Evolutionary conservation across 2,329 filamentous ascomycete genomes (phyloP), one percentile per base, ranked within the genome.

Genomic region (Pyricularia pennisetigena): DNA sequence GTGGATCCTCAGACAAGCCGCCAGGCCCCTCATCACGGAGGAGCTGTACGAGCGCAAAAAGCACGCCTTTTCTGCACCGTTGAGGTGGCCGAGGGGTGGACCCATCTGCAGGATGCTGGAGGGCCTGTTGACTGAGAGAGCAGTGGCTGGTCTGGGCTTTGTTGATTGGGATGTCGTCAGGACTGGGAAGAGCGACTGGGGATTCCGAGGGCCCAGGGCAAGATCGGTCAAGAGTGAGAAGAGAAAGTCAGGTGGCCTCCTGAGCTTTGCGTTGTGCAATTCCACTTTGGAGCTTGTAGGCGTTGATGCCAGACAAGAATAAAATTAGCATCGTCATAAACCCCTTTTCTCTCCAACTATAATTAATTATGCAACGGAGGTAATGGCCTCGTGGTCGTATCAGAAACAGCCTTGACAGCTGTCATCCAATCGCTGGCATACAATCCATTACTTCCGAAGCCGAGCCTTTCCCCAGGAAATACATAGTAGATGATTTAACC

Each of bases 1-100:
- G 69, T 83, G 80, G 77, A 79, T 85, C 30, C 77, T 86, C 0
- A 79, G 81, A 3, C 80, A 86, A 71, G 83, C 82, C 83, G 3
- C 86, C 80, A 86, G 71, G 83, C 82, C 83, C 3, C 85, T 81
- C 70, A 79, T 86, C 68, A 83, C 82, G 0, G 74, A 81, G 20
- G 83, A 86, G 73, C 72, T 85, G 5, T 85, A 85, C 72, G 73
- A 77, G 32, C 75, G 81, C 12, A 80, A 75, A 69, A 86, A 86
- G 72, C 78, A 82, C 20, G 78, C 81, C 0, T 86, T 81, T 70
- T 72, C 78, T n/a, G 83, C 81, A 1, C 84, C 83, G 0, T 75
- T 75, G 0, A 74, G 71, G 23, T 85, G 78, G 70, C 75, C 76
- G 0, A 71, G 73, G 0, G 75, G 76, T 30, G 83, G 84, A 0